Percentiles rank a stretch among this genome's conserved stretches.
phyloP scores from a whole-genome alignment of 306 rosid species.

The Cicer cuneatum region DNA sequence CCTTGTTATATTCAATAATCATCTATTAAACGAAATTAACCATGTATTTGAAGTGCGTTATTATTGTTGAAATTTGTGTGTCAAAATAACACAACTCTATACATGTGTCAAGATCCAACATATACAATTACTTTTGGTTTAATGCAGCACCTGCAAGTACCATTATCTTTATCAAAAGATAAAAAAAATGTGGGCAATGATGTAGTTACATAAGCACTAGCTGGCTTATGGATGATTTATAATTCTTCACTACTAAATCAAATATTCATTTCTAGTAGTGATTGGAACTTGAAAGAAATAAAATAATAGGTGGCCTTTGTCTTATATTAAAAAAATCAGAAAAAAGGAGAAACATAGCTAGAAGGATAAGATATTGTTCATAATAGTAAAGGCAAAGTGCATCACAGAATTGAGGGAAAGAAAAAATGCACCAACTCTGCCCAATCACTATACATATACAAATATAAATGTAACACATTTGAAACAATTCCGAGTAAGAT shows the following conservation, averaged over 20 bases:
- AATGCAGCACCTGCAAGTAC: not conserved
- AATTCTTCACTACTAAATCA: no score
- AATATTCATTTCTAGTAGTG: not conserved
- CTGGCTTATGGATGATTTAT: not conserved
- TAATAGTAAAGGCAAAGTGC: not conserved
- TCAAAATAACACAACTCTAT: not conserved
- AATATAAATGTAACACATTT: no score
- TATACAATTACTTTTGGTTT: not conserved
- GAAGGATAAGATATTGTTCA: not conserved
- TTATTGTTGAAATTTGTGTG: no score
- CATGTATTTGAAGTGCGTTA: no score
- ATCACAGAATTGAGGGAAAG: no score
- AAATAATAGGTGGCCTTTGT: not conserved
- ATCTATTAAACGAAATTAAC: no score
- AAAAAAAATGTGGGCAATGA: no score
- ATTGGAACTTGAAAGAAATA: not conserved
- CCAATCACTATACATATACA: not conserved
- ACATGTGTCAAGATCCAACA: slow-evolving; percentile 20
- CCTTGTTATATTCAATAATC: no score
- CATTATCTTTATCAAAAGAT: no score
- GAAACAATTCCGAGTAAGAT: no score
- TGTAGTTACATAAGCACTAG: not conserved
- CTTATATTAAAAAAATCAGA: not conserved
- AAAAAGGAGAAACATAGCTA: not conserved
- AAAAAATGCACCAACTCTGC: not conserved